These are phyloP conservation scores for Melaleuca alternifolia DNA, from an alignment of 345 rosid species.

Conservation along the genomic window DNA sequence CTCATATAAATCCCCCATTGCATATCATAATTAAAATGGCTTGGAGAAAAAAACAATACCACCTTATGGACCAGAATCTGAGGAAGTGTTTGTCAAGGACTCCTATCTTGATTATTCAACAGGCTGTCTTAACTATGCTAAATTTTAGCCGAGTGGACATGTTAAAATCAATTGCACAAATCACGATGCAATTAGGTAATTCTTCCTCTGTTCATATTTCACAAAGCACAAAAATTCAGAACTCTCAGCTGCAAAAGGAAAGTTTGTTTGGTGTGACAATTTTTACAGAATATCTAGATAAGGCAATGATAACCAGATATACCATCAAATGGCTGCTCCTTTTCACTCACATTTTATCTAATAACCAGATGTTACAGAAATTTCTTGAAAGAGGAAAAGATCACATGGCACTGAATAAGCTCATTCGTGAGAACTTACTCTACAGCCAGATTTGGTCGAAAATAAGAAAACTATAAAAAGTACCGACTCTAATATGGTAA, in stretches of 20 bases:
- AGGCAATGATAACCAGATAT: neutral
- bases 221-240: neutral
- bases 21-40: neutral
- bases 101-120: neutral
- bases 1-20: neutral
- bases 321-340: neutral
- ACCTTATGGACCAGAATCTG: neutral
- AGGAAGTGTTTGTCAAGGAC: neutral
- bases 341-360: neutral
- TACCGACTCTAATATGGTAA: neutral
- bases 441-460: neutral
- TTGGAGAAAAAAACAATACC: neutral
- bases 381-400: neutral
- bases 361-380: neutral
- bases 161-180: neutral
- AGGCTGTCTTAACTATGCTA: neutral
- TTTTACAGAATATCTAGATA: neutral
- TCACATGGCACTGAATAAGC: neutral
- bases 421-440: neutral
- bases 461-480: neutral
- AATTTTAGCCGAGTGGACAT: neutral
- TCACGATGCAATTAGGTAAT: neutral
- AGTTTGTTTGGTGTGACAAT: neutral
- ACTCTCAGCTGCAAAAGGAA: neutral
- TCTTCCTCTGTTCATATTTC: neutral